Evolutionary conservation across 495 filamentous ascomycete genomes (phyloP), one percentile per base, ranked within the genome.

Genomic region (Podospora pseudoanserina): DNA sequence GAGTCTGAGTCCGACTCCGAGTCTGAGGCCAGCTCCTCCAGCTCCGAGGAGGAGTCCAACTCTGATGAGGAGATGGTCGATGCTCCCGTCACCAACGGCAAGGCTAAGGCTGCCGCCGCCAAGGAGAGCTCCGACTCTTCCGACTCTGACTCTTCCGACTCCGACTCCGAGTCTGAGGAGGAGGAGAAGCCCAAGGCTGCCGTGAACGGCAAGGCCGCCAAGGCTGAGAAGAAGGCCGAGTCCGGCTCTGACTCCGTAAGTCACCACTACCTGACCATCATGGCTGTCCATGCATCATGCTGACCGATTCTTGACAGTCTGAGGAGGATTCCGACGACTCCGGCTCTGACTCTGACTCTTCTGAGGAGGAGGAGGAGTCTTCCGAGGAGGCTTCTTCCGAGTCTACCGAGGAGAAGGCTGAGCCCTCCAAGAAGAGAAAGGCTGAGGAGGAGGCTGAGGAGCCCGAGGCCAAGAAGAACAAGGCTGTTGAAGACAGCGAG

Each of bases 391-490:
- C 72, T 64, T 81, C 81, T 23, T 80, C 81, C 27, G 82, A 82
- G 63, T 79, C 81, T 19, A 76, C 75, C 55, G 77, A 82, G 64
- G 77, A 84, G 62, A 79, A 79, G 63, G 79, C 74, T 23, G 78
- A 80, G 49, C 76, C 76, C 67, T 78, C 76, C 54, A 78, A 86
- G 74, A 80, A 82, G 66, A 83, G 84, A 65, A 85, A 88, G 75
- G 84, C 85, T 60, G 82, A 86, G 68, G 90, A 89, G 63, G 89
- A 88, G 68, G 81, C 87, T 60, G 80, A 80, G 13, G 79, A 87
- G 56, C 77, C 84, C 28, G 78, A 65, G n/a, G 60, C 65, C 4
- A 99, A 99, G 89, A 97, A 96, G 87, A 80, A 82, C 77, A 97
- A 97, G 90, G 87, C 86, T 20, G 39, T 11, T 5, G 39, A 49